Evolutionary conservation across 495 filamentous ascomycete genomes (phyloP), one percentile per base, ranked within the genome.

Genomic region (Pyrenula massariospora): DNA sequence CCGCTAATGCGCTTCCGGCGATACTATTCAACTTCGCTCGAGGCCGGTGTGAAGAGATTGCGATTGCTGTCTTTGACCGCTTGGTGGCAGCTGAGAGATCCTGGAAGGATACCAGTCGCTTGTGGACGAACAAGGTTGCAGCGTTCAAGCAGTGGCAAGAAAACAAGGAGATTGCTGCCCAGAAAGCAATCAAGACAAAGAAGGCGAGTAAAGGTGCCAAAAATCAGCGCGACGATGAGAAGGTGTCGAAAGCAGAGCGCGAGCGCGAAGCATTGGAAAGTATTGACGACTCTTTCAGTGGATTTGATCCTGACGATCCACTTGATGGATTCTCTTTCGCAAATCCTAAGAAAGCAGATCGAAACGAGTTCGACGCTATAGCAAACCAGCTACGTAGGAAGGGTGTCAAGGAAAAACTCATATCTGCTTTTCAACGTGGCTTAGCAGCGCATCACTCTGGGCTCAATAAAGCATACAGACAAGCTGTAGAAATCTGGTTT

Each of bases 11-110:
- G 1, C 73, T 92, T 3, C 88, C 88, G 0, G 86, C 84, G 0
- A 77, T 92, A 15, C 59, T 91, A 3, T 91, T 92, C 73, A 88
- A 87, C 56, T 91, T 85, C 63, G 84, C 89, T 57, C 78, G 87
- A 36, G 58, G 56, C 0, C 62, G 66, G 20, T 91, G 87, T 57
- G 85, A 90, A 66, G 59, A 60, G 1, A 74, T 87, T 12, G 75
- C 74, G 50, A 36, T 57, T 2, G 50, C 65, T 2, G 47, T 91
- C 0, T 51, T 83, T 2, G 42, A 62, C 2, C 66, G 83, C 50
- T 65, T 91, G 10, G 58, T 70, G 24, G 56, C 66, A 2, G 72
- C 77, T 0, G 87, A 91, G 62, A 51, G 60, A 0, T 49, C 52
- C 2, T 89, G 78, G 74, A 83, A 85, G 60, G 64, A 71, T 50